Evolutionary conservation across 768 basidiomycete genomes (phyloP), one percentile per base, ranked within the genome.

Genomic region (Leucocoprinus leucothites): DNA sequence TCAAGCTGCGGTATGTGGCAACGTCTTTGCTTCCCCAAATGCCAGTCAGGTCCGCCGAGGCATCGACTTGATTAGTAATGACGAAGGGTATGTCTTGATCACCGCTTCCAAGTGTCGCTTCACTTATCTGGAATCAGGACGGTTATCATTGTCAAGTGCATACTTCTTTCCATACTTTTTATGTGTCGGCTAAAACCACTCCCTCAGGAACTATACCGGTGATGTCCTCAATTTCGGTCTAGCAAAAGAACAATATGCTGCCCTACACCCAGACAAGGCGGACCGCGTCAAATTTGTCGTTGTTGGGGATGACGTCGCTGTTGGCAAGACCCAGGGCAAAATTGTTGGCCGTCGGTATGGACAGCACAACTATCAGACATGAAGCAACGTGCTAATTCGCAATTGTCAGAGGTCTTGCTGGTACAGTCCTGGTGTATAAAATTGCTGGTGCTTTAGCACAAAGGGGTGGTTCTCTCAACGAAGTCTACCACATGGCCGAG

Each of bases 191-290:
- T 48, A 22, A 46, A 42, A 42, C 44, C n/a, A 35, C 31, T 14
- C 48, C 35, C 9, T 44, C 56, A 91, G 88, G 67, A 93, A 93
- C 63, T 93, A 93, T 65, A 94, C 91, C 0, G 94, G 94, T 16
- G 94, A 96, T 61, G 80, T 94, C 35, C 82, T 96, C 45, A 92
- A 94, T 64, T 96, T 96, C 63, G 94, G 94, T 21, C 80, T 96
- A 9, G 93, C 93, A 2, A 87, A 84, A 61, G 92, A 96, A 63
- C 87, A 90, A 61, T 86, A 87, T 57, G 85, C 89, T 2, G 84
- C 90, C 3, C 68, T 75, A 46, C 79, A 87, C 53, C 85, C 90
- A 0, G 78, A 83, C 21, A 84, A 85, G 62, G 79, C 87, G 1
- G 79, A 87, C 49, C 72, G 72, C 24, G 80, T 91, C 65, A 84